Evolutionary conservation across 768 basidiomycete species (phyloP).

Genomic region (Psilocybe sp.): DNA sequence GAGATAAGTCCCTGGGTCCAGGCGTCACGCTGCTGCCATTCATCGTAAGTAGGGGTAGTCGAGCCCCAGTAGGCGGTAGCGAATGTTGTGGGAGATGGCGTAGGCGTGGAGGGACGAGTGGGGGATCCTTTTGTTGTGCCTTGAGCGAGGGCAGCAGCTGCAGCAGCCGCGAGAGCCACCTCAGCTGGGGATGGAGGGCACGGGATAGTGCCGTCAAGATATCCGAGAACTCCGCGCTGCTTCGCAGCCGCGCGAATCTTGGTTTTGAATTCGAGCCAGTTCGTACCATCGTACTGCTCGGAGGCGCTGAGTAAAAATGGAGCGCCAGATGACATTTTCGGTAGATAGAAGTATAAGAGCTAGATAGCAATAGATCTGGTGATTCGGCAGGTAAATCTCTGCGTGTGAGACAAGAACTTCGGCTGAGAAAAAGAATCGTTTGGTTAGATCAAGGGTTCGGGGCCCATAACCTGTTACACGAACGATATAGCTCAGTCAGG

Average conservation of each 20-base stretch:
- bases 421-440: too few relatives aligned
- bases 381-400: too few relatives aligned
- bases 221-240: slow-evolving; percentile 14
- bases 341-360: neutral
- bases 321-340: neutral
- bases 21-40: slow-evolving; percentile 7
- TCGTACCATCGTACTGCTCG: slow-evolving; percentile 18
- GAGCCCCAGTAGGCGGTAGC: slow-evolving; percentile 4
- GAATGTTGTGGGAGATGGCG: too few relatives aligned
- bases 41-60: neutral
- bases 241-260: slow-evolving; percentile 9
- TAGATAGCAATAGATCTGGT: too few relatives aligned
- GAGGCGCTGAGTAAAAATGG: slow-evolving; percentile 18
- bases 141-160: neutral
- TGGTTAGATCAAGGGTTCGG: too few relatives aligned
- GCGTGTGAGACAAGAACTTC: too few relatives aligned
- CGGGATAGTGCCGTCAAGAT: slow-evolving; percentile 18
- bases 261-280: slow-evolving; percentile 13
- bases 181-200: neutral
- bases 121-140: too few relatives aligned
- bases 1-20: slow-evolving; percentile 1
- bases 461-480: too few relatives aligned
- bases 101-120: too few relatives aligned
- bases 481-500: too few relatives aligned
- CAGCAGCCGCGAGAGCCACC: neutral